Percentiles rank a stretch among this genome's conserved stretches.
phyloP scores from a whole-genome alignment of 2,329 filamentous ascomycete genomes.

The Didymosphaeria variabile region DNA sequence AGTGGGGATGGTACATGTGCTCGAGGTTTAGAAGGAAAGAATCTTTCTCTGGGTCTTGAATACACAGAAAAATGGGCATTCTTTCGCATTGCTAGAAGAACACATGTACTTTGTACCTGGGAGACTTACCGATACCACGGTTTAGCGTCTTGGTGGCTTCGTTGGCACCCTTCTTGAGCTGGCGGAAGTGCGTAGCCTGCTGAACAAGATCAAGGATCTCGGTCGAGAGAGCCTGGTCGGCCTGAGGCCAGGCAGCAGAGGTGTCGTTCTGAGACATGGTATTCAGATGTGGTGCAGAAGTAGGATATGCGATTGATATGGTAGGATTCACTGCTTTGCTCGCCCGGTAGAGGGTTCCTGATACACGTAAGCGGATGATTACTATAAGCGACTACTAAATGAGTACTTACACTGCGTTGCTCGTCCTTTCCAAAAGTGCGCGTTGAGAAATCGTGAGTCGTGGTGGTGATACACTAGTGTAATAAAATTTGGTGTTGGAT shows the following conservation, averaged over 20 bases:
- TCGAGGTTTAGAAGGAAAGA: no score
- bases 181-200: slow-evolving; percentile 42
- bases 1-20: no score
- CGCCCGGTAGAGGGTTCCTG: slow-evolving; percentile 44
- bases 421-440: slow-evolving; percentile 35
- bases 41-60: no score
- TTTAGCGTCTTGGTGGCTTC: slow-evolving; percentile 65
- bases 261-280: slow-evolving; percentile 37
- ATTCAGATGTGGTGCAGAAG: background rate
- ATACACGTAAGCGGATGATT: slow-evolving; percentile 2
- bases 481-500: no score
- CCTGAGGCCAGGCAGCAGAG: slow-evolving; percentile 42
- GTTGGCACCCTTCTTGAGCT: slow-evolving; percentile 60
- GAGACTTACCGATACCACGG: slow-evolving; percentile 88
- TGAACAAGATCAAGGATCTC: slow-evolving; percentile 55
- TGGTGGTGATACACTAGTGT: background rate
- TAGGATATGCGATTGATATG: background rate
- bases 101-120: no score
- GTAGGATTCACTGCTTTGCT: slow-evolving; percentile 47
- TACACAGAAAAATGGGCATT: no score
- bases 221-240: slow-evolving; percentile 59
- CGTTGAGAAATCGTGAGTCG: slow-evolving; percentile 12
- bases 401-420: slow-evolving; percentile 43
- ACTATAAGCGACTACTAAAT: background rate
- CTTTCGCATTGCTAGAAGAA: no score